Base-by-base conservation (phyloP, 371 early-diverging fungal genomes). In the Rhizopus arrhizus region DNA sequence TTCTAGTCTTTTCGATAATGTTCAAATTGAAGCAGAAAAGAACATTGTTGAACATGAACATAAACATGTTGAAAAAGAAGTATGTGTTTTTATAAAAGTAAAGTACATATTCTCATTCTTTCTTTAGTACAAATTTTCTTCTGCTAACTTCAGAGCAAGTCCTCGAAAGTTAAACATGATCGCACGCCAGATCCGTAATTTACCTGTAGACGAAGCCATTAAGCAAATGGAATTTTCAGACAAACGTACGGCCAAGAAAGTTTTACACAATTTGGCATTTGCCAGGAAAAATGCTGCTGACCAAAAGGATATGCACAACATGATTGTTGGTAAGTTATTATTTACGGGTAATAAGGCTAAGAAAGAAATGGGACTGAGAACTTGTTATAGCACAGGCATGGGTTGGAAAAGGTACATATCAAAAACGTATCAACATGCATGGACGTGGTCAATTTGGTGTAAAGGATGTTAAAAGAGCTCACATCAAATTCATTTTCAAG, bases 401-500 rank as follows among this genome's bases (percentile, higher is more conserved):
- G 84, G 95, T 95, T 16, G 97, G 97, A 22, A 95, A 95, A 73
- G 96, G 95, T 4, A 63, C 69, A 40, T 94, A 86, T 65, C 61
- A 80, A 28, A 81, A 85, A 45, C 79, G 89, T 22, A 65, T 94
- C 51, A 82, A 85, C 62, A 80, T 81, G 41, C 92, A 92, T 63
- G 95, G 90, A 5, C 81, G 95, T 50, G 96, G 95, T 13, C 78
- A 92, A 55, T 86, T 88, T 53, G 95, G 95, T 56, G 70, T 89
- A 8, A 89, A 91, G 81, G 86, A 90, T 62, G 84, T 84, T 47
- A 93, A 92, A 22, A 71, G 73, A 31, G 86, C 94, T 5, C 95
- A 95, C 63, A 80, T 97, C 74, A 92, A 90, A 71, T 90, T 93
- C 60, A 74, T 90, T 15, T 55, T 93, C 41, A 86, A 88, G 77